Evolutionary conservation across 768 basidiomycete genomes (phyloP).

Genomic region (Kockovaella imperatae): DNA sequence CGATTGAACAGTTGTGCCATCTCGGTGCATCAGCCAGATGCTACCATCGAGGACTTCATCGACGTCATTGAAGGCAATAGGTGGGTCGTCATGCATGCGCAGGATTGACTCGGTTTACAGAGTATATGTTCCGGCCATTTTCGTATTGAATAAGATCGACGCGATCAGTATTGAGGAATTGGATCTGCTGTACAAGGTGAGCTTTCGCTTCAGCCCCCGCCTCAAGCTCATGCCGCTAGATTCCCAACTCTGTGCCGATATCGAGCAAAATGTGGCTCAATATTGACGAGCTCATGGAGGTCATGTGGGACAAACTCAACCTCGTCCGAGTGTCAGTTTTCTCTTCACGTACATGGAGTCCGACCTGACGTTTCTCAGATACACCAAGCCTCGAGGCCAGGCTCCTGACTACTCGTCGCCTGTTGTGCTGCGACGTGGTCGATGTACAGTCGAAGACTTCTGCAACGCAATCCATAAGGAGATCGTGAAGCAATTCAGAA

Average conservation of each 20-base stretch:
- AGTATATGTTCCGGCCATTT: constrained; percentile 87
- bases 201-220: too few species aligned
- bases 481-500: constrained; percentile 91
- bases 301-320: constrained; percentile 88
- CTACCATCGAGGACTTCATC: constrained; percentile 90
- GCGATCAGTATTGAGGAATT: constrained; percentile 98
- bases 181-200: constrained; percentile 62
- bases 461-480: constrained; percentile 93
- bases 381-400: constrained; percentile 89
- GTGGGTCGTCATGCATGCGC: constrained; percentile 44
- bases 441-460: constrained; percentile 69
- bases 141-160: constrained; percentile 78
- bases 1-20: constrained; percentile 75
- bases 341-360: background rate
- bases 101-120: constrained; percentile 44
- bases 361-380: constrained; percentile 28
- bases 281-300: constrained; percentile 82
- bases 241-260: constrained; percentile 89
- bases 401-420: constrained; percentile 84
- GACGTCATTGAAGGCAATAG: constrained; percentile 96
- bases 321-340: constrained; percentile 71
- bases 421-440: constrained; percentile 60
- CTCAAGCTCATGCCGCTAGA: too few species aligned
- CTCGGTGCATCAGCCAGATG: constrained; percentile 82
- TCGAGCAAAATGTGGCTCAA: constrained; percentile 94